Evolutionary conservation across 2,329 filamentous ascomycete genomes (phyloP).

Genomic region (Penicillium sp.): DNA sequence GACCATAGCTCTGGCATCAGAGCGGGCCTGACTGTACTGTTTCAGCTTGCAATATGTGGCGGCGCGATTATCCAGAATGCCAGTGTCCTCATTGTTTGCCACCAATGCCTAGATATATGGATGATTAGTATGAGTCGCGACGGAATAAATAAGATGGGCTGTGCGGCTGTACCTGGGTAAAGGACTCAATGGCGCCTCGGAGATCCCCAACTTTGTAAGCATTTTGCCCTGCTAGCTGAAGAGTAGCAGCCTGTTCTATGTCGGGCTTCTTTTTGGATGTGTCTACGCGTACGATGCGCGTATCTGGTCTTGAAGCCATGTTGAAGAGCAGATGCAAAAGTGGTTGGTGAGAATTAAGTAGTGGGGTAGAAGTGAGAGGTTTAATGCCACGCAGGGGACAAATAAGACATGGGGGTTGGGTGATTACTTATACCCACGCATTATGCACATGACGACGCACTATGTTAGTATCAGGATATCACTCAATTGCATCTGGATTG

Average conservation of each 20-base stretch:
- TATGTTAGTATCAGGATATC: not conserved
- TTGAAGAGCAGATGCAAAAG: not conserved
- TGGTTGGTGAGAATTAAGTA: not conserved
- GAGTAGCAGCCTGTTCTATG: constrained; percentile 16
- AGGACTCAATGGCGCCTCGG: constrained; percentile 42
- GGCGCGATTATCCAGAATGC: constrained; percentile 55
- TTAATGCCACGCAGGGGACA: constrained; percentile 1
- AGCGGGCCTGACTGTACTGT: constrained; percentile 51
- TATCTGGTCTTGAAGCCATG: constrained; percentile 1
- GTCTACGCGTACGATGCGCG: not conserved
- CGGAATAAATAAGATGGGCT: not conserved
- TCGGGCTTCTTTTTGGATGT: not conserved
- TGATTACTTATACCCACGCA: not conserved
- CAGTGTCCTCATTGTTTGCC: constrained; percentile 34
- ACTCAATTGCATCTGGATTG: not conserved
- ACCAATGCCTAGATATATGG: constrained; percentile 36
- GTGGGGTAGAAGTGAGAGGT: not conserved
- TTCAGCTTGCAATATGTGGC: constrained; percentile 55
- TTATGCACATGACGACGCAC: not conserved
- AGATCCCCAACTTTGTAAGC: constrained; percentile 47
- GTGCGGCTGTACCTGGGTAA: constrained; percentile 36
- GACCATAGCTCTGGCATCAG: constrained; percentile 59
- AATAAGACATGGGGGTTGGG: not conserved
- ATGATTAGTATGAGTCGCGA: constrained; percentile 11
- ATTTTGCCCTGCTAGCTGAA: constrained; percentile 43